phyloP scores from a whole-genome alignment of 306 rosid genomes.

The Medicago lupulina region DNA sequence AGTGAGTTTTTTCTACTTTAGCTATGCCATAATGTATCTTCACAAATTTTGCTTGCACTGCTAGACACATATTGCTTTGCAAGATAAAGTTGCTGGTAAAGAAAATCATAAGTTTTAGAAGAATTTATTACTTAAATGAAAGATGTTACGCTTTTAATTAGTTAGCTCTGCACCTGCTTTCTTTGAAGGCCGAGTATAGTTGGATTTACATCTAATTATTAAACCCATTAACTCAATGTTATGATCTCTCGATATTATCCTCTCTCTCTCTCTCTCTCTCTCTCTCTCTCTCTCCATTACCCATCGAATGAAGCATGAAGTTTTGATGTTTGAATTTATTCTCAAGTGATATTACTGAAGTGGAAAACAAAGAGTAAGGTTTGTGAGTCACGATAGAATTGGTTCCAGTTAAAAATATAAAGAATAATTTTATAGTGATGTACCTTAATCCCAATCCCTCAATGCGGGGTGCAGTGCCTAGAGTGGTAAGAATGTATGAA shows the following conservation, averaged over 20 bases:
- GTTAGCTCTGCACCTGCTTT: conserved; percentile 8
- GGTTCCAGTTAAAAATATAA: not conserved
- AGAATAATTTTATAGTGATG: not conserved
- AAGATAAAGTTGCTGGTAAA: not conserved
- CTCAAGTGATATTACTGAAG: conserved; percentile 15
- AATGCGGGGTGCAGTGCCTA: not conserved
- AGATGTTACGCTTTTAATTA: not conserved
- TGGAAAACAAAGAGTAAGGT: not conserved
- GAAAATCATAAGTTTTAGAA: not conserved
- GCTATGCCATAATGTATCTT: not conserved
- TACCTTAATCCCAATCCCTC: not conserved
- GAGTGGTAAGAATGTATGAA: not conserved
- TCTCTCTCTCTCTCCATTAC: too few species aligned
- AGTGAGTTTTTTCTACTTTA: conserved; percentile 59
- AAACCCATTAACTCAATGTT: conserved; percentile 1
- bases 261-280: too few species aligned
- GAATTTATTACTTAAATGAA: not conserved
- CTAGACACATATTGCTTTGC: not conserved
- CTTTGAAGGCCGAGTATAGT: not conserved
- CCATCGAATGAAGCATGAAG: not conserved
- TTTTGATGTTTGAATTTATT: not conserved
- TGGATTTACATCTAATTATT: conserved; percentile 14
- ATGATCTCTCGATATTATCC: not conserved
- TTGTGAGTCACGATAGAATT: not conserved
- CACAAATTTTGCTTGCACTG: not conserved